Evolutionary conservation across 2,329 filamentous ascomycete genomes (phyloP).

Genomic region (Lachnellula cervina): DNA sequence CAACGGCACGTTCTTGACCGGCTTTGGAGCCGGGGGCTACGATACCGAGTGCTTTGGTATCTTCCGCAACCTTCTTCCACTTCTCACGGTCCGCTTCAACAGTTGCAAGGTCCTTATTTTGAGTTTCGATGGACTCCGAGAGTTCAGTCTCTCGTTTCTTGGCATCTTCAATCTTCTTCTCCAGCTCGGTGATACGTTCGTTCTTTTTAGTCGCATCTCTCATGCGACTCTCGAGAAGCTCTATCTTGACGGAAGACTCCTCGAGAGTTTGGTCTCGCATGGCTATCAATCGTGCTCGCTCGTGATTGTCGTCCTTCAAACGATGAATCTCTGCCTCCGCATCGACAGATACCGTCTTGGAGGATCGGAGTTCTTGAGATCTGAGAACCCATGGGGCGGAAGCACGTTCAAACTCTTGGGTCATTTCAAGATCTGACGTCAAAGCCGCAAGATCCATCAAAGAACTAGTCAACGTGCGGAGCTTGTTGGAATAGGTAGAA

Average conservation of each 20-base stretch:
- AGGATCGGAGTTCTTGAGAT: slow-evolving; percentile 74
- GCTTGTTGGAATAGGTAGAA: slow-evolving; percentile 59
- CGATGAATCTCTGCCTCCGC: slow-evolving; percentile 79
- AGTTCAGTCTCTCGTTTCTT: slow-evolving; percentile 48
- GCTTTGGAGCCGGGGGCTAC: slow-evolving; percentile 46
- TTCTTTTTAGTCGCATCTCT: slow-evolving; percentile 76
- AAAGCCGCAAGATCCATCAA: slow-evolving; percentile 68
- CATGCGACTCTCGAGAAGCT: slow-evolving; percentile 84
- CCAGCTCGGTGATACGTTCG: slow-evolving; percentile 61
- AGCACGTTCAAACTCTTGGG: slow-evolving; percentile 72
- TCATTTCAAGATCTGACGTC: slow-evolving; percentile 65
- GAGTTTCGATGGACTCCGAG: slow-evolving; percentile 60
- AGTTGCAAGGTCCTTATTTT: slow-evolving; percentile 60
- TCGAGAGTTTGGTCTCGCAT: slow-evolving; percentile 78
- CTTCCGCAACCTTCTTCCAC: slow-evolving; percentile 66
- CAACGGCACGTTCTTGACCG: slow-evolving; percentile 62
- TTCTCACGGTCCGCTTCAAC: slow-evolving; percentile 64
- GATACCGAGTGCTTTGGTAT: slow-evolving; percentile 51
- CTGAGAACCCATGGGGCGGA: slow-evolving; percentile 79
- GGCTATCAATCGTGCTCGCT: slow-evolving; percentile 66
- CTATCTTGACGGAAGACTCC: slow-evolving; percentile 85
- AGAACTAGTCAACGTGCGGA: slow-evolving; percentile 59
- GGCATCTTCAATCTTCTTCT: slow-evolving; percentile 51
- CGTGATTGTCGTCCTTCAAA: slow-evolving; percentile 74
- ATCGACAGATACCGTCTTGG: slow-evolving; percentile 74